A percentile compares a stretch with the other conserved stretches of the same genome.
These are phyloP conservation scores for Prunus fruticosa DNA, from an alignment of 306 rosid genomes.

Conservation along the genomic window DNA sequence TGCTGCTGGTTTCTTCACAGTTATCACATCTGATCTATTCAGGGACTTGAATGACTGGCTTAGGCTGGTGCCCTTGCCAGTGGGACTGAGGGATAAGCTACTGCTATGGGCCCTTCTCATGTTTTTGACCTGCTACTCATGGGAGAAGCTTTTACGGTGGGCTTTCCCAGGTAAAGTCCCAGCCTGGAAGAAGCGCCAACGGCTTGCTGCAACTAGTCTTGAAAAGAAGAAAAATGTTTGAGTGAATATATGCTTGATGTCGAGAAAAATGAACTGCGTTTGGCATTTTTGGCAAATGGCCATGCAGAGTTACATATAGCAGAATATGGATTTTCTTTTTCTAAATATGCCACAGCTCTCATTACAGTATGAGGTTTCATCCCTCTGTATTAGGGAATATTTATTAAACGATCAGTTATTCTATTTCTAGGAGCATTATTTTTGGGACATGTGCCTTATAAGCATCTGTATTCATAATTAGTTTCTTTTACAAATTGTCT, in stretches of 20 bases:
- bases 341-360: not conserved
- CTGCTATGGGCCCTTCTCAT: constrained; percentile 79
- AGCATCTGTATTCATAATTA: not conserved
- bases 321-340: not conserved
- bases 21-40: constrained; percentile 80
- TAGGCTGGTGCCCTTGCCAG: constrained; percentile 90
- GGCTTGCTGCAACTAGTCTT: constrained; percentile 51
- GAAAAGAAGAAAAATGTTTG: constrained; percentile 71
- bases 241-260: constrained; percentile 22
- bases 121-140: constrained; percentile 74
- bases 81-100: constrained; percentile 77
- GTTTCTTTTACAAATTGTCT: not conserved
- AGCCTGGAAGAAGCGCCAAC: constrained; percentile 82
- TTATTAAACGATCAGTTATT: not conserved
- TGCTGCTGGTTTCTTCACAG: constrained; percentile 75
- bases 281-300: constrained; percentile 14
- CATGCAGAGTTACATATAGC: not conserved
- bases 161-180: constrained; percentile 91
- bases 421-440: not conserved
- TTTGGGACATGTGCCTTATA: not conserved
- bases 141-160: constrained; percentile 93
- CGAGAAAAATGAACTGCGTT: constrained; percentile 7
- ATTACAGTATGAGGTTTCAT: not conserved
- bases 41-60: constrained; percentile 81
- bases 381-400: not conserved